Evolutionary conservation across 2,329 filamentous ascomycete species (phyloP).

Genomic region (Dothistroma septosporum): DNA sequence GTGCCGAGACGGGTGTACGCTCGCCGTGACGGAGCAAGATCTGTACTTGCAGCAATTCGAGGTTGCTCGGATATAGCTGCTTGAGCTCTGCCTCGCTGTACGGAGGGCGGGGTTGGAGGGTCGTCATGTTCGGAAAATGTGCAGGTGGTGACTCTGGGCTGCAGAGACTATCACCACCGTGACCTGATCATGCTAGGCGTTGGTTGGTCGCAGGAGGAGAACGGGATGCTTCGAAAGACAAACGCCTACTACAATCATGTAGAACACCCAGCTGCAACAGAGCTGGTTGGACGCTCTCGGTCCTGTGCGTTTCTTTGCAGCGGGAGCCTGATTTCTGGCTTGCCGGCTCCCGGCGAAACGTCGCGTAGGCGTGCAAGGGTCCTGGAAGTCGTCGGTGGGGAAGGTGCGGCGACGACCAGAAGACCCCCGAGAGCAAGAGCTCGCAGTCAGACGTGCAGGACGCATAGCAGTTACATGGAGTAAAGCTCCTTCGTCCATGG

Average conservation of each 20-base stretch:
- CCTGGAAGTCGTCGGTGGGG: background rate
- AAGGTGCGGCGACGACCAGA: background rate
- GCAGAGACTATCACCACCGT: background rate
- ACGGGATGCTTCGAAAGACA: background rate
- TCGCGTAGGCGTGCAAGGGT: background rate
- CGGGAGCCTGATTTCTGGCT: background rate
- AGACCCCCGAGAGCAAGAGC: background rate
- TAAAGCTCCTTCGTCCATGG: constrained; percentile 3
- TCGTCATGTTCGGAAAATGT: constrained; percentile 60
- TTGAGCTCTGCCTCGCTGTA: constrained; percentile 79
- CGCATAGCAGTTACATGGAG: too few species aligned
- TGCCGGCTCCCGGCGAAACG: background rate
- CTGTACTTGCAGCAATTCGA: constrained; percentile 87
- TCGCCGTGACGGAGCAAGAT: constrained; percentile 57
- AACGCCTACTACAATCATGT: too few species aligned
- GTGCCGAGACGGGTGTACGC: constrained; percentile 79
- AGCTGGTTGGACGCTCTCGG: too few species aligned
- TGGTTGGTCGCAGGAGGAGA: background rate
- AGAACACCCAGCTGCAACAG: too few species aligned
- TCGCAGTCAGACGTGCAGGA: background rate
- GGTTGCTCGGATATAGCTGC: constrained; percentile 70
- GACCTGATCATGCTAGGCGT: constrained; percentile 7
- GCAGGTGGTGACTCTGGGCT: constrained; percentile 3
- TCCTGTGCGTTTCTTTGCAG: too few species aligned
- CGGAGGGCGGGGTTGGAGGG: constrained; percentile 65